Conservation (phyloP, 2,329 filamentous ascomycete species). For the Cordyceps cicadae region DNA sequence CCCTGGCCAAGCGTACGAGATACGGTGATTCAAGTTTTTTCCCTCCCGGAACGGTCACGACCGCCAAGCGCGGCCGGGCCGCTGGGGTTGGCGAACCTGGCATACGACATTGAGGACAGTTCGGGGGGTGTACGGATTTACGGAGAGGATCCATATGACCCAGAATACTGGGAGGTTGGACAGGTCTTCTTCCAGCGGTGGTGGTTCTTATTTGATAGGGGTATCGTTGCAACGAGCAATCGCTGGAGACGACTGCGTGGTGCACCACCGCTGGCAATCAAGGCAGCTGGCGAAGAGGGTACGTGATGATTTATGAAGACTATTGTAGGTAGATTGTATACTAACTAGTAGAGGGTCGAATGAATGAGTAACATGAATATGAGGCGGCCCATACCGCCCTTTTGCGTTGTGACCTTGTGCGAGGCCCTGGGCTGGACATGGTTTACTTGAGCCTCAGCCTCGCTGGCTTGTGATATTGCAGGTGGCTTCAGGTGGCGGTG, state of each 20-base stretch:
- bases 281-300: neutral
- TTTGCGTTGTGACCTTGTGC: neutral
- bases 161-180: slow-evolving; percentile 47
- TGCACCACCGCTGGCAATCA: slow-evolving; percentile 22
- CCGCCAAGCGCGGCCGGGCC: slow-evolving; percentile 38
- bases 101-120: slow-evolving; percentile 49
- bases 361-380: neutral
- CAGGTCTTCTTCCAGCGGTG: slow-evolving; percentile 50
- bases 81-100: slow-evolving; percentile 41
- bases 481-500: neutral
- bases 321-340: neutral
- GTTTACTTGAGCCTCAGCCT: neutral
- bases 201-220: slow-evolving; percentile 52
- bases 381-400: neutral
- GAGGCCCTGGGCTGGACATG: too few species aligned
- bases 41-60: slow-evolving; percentile 38
- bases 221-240: slow-evolving; percentile 47
- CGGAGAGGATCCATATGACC: slow-evolving; percentile 40
- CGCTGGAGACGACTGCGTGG: slow-evolving; percentile 40
- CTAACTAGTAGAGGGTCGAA: neutral
- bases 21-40: slow-evolving; percentile 43
- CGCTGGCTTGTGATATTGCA: neutral
- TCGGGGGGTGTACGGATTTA: slow-evolving; percentile 44
- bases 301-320: neutral
- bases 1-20: slow-evolving; percentile 49